These are phyloP conservation scores for Orbilia brochopaga DNA, from an alignment of 2,329 filamentous ascomycete genomes.

Conservation along the genomic window DNA sequence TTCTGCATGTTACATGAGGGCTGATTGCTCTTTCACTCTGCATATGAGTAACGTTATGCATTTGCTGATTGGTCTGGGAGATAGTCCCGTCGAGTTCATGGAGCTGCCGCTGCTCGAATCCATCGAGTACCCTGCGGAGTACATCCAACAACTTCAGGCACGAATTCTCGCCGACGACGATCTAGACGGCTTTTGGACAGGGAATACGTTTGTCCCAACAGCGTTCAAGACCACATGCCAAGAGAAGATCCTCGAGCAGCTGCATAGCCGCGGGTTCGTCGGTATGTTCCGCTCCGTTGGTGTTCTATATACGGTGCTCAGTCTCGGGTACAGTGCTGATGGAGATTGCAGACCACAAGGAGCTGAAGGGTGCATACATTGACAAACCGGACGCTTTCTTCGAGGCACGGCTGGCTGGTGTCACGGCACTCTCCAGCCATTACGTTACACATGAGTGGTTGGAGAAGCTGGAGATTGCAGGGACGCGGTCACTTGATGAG, in stretches of 20 bases:
- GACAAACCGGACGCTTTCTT: conserved; percentile 26
- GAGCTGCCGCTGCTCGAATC: background rate
- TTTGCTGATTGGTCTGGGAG: background rate
- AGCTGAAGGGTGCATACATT: conserved; percentile 28
- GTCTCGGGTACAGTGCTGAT: too few species aligned
- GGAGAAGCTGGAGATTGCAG: conserved; percentile 10
- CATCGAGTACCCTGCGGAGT: conserved; percentile 9
- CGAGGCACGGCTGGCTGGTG: background rate
- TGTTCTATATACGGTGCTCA: background rate
- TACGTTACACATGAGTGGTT: conserved; percentile 30
- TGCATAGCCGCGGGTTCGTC: conserved; percentile 15
- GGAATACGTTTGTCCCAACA: conserved; percentile 18
- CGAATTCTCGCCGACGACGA: conserved; percentile 10
- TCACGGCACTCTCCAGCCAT: conserved; percentile 6
- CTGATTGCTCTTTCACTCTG: too few species aligned
- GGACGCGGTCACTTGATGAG: conserved; percentile 15
- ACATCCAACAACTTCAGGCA: conserved; percentile 6
- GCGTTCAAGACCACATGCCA: conserved; percentile 16
- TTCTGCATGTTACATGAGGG: too few species aligned
- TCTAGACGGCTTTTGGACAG: conserved; percentile 23
- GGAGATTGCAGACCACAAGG: conserved; percentile 7
- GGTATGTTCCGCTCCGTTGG: background rate
- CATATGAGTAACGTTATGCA: background rate
- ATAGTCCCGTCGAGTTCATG: conserved; percentile 12
- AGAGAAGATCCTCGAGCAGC: conserved; percentile 8